Evolutionary conservation across 331 rosid genomes (phyloP).

Genomic region (Cydonia oblonga): DNA sequence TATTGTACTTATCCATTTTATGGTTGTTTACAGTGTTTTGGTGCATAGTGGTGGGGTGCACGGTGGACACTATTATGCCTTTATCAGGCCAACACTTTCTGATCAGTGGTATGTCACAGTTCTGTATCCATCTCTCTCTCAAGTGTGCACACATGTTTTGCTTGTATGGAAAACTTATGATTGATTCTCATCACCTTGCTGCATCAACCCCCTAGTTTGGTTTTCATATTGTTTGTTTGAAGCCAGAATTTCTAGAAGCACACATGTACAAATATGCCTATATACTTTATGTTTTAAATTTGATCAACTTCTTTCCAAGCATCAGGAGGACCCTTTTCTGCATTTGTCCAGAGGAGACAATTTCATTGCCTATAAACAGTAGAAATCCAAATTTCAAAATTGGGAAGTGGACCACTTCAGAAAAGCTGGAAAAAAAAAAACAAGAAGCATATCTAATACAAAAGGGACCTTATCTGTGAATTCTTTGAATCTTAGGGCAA

Average conservation of each 20-base stretch:
- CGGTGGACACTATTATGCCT: slow-evolving; percentile 92
- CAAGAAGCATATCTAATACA: not conserved
- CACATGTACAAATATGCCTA: too few species aligned
- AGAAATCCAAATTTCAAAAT: not conserved
- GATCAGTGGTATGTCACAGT: slow-evolving; percentile 58
- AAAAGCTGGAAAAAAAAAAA: not conserved
- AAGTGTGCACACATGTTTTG: not conserved
- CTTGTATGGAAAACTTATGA: not conserved
- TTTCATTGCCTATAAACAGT: not conserved
- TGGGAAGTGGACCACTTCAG: not conserved
- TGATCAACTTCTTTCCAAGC: not conserved
- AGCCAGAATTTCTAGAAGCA: not conserved
- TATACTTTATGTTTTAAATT: not conserved
- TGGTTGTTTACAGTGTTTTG: slow-evolving; percentile 55
- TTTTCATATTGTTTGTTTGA: not conserved
- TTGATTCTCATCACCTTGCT: not conserved
- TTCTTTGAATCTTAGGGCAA: not conserved
- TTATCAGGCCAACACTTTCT: slow-evolving; percentile 81
- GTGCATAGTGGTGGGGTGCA: slow-evolving; percentile 98
- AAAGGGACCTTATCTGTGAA: not conserved
- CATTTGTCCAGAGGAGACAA: not conserved
- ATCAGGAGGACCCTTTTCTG: not conserved
- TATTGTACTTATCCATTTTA: slow-evolving; percentile 18
- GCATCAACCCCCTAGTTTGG: not conserved
- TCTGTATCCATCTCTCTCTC: slow-evolving; percentile 1